These are phyloP conservation scores for Pythium vanterpoolii DNA, from an alignment of 352 stramenopile species.

Conservation along the genomic window DNA sequence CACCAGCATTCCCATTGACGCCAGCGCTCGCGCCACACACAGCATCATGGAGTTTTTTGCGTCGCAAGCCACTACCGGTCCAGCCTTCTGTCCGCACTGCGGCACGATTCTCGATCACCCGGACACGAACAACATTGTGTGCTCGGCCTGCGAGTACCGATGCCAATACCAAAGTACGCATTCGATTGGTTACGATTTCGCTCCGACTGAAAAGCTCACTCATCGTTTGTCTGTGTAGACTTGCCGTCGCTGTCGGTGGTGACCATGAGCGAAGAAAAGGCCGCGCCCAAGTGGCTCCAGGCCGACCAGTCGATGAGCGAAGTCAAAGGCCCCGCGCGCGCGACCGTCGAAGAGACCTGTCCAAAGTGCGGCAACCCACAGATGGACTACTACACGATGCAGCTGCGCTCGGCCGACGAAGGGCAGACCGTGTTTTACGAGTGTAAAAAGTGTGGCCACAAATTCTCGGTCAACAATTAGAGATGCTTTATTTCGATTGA, in stretches of 20 bases:
- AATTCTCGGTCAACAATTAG: conserved; percentile 89
- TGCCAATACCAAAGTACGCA: conserved; percentile 78
- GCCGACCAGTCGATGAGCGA: conserved; percentile 68
- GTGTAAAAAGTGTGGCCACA: conserved; percentile 96
- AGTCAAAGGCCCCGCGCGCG: conserved; percentile 84
- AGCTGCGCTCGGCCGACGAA: conserved; percentile 98
- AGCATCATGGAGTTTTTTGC: conserved; percentile 71
- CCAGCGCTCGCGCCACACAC: too few species aligned
- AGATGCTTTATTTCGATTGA: conserved; percentile 1
- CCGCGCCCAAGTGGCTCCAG: conserved; percentile 78
- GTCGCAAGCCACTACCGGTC: conserved; percentile 55
- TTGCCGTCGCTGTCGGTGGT: conserved; percentile 75
- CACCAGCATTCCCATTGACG: conserved; percentile 1
- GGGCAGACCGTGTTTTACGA: conserved; percentile 99
- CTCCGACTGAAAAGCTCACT: background rate
- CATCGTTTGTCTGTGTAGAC: conserved; percentile 32
- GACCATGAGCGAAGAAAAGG: conserved; percentile 75
- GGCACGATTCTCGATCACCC: conserved; percentile 86
- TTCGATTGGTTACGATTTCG: background rate
- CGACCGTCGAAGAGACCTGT: conserved; percentile 98
- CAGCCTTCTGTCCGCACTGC: conserved; percentile 87
- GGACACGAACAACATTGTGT: conserved; percentile 87
- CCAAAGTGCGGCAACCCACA: conserved; percentile 96
- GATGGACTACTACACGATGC: conserved; percentile 99
- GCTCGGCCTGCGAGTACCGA: conserved; percentile 78